Base-by-base conservation (phyloP, 164 flowering plant genomes). In the Stephania japonica region DNA sequence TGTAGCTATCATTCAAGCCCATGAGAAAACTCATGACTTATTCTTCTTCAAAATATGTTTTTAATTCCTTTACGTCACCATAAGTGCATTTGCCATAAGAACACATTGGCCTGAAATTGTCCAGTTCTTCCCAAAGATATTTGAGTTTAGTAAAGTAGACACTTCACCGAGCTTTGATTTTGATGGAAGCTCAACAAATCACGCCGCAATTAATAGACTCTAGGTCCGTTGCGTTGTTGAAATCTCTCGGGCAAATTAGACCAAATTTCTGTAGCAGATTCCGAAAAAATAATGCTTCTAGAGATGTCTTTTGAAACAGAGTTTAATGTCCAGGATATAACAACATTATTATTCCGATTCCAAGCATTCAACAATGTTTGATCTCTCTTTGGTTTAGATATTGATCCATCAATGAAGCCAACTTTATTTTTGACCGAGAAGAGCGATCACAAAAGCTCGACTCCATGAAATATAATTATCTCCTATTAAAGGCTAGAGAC, bases 241-340 rank as follows among this genome's bases (percentile, higher is more conserved):
- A 32, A 32, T 32, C 38, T 32, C 38, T 32, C 38, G 3, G 3
- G 38, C 38, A 32, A 32, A 32, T 32, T 4, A 32, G 38, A 32
- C 38, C 2, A 32, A 4, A 32, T 32, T 32, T 32, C 38, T 2
- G 38, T 4, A 32, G 38, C 38, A 32, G 38, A 32, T 32, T 5
- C 64, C 4, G 64, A 61, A 21, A 16, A 61, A 16, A 18, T 61
- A 11, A 61, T 61, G n/a, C 64, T 61, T 7, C 3, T 18, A 61
- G 64, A 61, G n/a, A 61, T 61, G 23, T 61, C 64, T 61, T 61
- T 61, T 14, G 69, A 67, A 67, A 67, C 27, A 16, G 43, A 67
- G n/a, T 67, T 67, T 1, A 32, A 41, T 5, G 32, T 6, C 69
- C 69, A 67, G 0, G 69, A 67, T 4, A 4, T 27, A 5, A 38